Conservation (phyloP, 108 stramenopile genomes). For the Bacterosira constricta region DNA sequence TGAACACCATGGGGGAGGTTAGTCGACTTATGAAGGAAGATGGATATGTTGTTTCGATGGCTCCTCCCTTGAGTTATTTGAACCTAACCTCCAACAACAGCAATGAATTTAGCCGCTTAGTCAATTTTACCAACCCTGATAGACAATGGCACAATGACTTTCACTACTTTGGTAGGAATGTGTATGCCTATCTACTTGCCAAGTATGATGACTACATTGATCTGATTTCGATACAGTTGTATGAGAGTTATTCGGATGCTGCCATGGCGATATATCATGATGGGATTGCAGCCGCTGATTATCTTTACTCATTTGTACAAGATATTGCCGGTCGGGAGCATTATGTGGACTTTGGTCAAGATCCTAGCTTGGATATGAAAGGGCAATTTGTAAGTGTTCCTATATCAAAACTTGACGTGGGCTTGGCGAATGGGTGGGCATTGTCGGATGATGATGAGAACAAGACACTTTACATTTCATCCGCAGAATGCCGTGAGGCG, state of each 20-base stretch:
- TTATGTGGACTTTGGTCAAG: slow-evolving; percentile 39
- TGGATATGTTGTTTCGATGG: slow-evolving; percentile 68
- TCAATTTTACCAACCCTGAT: slow-evolving; percentile 56
- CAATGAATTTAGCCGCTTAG: slow-evolving; percentile 35
- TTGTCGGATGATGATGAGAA: slow-evolving; percentile 1
- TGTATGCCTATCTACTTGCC: slow-evolving; percentile 63
- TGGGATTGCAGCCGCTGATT: slow-evolving; percentile 28
- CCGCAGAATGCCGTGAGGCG: slow-evolving; percentile 17
- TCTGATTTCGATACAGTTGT: slow-evolving; percentile 71
- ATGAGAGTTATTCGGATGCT: slow-evolving; percentile 74
- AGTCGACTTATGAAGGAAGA: slow-evolving; percentile 23
- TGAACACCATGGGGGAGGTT: slow-evolving; percentile 58
- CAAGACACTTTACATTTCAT: slow-evolving; percentile 31
- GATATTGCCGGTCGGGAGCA: slow-evolving; percentile 9
- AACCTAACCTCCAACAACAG: slow-evolving; percentile 52
- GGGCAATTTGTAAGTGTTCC: slow-evolving; percentile 27
- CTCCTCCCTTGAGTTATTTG: slow-evolving; percentile 73
- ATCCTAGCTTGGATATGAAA: slow-evolving; percentile 30
- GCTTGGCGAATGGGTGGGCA: slow-evolving; percentile 65
- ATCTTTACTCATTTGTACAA: slow-evolving; percentile 32
- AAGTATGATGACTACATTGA: slow-evolving; percentile 57
- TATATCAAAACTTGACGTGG: slow-evolving; percentile 52
- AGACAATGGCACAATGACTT: slow-evolving; percentile 57
- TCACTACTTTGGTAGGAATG: slow-evolving; percentile 63
- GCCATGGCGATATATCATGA: slow-evolving; percentile 32